phyloP scores from a whole-genome alignment of 805 yeast species.

The Schwanniomyces occidentalis region DNA sequence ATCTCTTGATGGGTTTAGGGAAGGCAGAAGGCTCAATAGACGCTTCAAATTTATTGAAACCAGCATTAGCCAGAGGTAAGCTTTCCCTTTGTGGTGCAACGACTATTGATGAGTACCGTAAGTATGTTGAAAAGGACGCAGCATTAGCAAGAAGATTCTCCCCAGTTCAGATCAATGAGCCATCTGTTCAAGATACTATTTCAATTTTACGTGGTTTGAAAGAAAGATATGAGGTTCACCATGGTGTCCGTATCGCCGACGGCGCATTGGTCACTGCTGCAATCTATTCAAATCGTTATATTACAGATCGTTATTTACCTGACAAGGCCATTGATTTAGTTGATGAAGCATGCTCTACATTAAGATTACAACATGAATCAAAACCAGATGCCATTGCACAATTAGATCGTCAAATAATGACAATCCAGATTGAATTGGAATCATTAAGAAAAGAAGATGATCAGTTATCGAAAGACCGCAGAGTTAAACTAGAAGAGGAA shows the following conservation, averaged over 20 bases:
- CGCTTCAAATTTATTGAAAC: conserved; percentile 90
- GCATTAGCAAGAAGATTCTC: conserved; percentile 94
- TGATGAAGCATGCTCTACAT: conserved; percentile 96
- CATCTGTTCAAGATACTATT: conserved; percentile 86
- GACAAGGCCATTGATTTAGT: conserved; percentile 96
- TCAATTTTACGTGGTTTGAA: conserved; percentile 90
- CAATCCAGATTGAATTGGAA: conserved; percentile 92
- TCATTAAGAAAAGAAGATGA: conserved; percentile 92
- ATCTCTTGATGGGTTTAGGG: conserved; percentile 85
- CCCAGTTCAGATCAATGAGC: conserved; percentile 83
- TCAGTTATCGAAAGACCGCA: conserved; percentile 75
- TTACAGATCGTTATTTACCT: conserved; percentile 87
- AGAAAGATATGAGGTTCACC: conserved; percentile 94
- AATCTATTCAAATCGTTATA: conserved; percentile 82
- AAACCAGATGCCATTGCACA: conserved; percentile 93
- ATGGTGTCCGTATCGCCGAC: conserved; percentile 93
- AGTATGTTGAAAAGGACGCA: conserved; percentile 93
- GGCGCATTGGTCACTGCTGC: conserved; percentile 94
- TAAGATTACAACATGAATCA: conserved; percentile 92
- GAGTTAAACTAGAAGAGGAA: conserved; percentile 68
- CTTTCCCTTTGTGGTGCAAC: conserved; percentile 96
- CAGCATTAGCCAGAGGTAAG: conserved; percentile 89
- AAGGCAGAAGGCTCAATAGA: conserved; percentile 94
- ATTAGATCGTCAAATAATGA: conserved; percentile 86
- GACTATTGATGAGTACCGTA: conserved; percentile 87